A percentile compares a stretch with the other conserved stretches of the same genome.
Conservation (phyloP, 352 stramenopile species). For the Globisporangium barbulae region DNA sequence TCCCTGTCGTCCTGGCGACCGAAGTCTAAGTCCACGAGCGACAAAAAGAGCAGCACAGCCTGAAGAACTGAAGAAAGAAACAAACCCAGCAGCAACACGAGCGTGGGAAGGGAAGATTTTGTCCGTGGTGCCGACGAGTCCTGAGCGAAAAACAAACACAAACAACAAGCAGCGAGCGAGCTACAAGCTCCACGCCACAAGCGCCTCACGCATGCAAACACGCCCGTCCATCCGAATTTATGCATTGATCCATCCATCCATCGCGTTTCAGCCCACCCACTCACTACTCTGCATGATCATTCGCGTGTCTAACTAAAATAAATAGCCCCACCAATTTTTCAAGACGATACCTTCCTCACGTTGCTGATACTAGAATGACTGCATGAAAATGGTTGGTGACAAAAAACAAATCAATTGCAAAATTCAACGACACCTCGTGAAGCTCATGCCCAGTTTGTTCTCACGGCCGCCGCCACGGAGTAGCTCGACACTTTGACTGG, state of each 20-base stretch:
- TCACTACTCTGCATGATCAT: not conserved
- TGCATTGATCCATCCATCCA: conserved; percentile 2
- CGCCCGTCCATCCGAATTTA: not conserved
- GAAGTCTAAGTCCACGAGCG: conserved; percentile 6
- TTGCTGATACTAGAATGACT: no score
- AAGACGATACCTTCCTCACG: no score
- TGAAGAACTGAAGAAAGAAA: not conserved
- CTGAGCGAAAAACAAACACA: conserved; percentile 4
- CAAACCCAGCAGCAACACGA: not conserved
- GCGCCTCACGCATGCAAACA: not conserved
- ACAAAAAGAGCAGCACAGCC: not conserved
- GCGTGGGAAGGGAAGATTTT: conserved; percentile 6
- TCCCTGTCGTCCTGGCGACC: not conserved
- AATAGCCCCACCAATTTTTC: conserved; percentile 9
- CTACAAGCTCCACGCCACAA: not conserved
- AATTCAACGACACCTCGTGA: not conserved
- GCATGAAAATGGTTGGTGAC: not conserved
- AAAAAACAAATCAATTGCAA: not conserved
- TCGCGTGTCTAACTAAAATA: conserved; percentile 12
- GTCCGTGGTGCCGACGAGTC: conserved; percentile 1
- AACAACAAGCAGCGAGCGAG: not conserved
- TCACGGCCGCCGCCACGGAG: not conserved
- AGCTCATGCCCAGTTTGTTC: not conserved
- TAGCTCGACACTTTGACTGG: not conserved
- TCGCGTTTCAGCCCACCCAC: not conserved